Base-by-base conservation (phyloP, 139 green algal species). In the Chlorella sp. region DNA sequence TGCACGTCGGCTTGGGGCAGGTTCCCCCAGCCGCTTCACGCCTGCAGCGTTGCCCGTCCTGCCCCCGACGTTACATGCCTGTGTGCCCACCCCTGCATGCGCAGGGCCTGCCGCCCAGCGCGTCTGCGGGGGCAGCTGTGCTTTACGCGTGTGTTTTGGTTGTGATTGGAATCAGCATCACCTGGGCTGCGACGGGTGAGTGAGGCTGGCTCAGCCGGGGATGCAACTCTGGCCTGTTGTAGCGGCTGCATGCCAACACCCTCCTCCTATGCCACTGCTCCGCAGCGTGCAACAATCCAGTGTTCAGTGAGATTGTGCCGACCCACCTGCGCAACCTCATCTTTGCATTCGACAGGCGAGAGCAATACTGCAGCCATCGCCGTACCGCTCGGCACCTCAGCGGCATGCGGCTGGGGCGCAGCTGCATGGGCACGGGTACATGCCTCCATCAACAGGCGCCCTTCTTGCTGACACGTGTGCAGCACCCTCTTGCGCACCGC, bases 241-340 rank as follows among this genome's bases (percentile, higher is more conserved):
- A n/a, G n/a, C n/a, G n/a, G n/a, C n/a, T n/a, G n/a, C n/a, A n/a
- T n/a, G n/a, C n/a, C n/a, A n/a, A n/a, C n/a, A n/a, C n/a, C 51
- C 51, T 24, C 51, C 24, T 11, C 51, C 16, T 20, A 11, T 60
- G 22, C 7, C 11, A 7, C 46, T 60, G 51, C 51, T 20, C 11
- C 24, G 51, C 51, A 60, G 85, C 83, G 40, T 94, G 92, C 85
- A 95, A 95, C 87, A 95, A 94, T 75, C 90, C 92, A 24, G 88
- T 95, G 26, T 95, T 95, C 51, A 44, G 51, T 16, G 83, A 87
- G 26, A 94, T 95, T 48, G 89, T 94, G 19, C 90, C 89, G 2
- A 56, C 83, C 7, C 24, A 88, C 46, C 32, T 90, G 78, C 84
- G 93, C n/a, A 95, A 90, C 30, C 80, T 94, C 41, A 85, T 96